These are phyloP conservation scores for Ascochyta pisi DNA, from an alignment of 2,329 filamentous ascomycete species.

Conservation along the genomic window DNA sequence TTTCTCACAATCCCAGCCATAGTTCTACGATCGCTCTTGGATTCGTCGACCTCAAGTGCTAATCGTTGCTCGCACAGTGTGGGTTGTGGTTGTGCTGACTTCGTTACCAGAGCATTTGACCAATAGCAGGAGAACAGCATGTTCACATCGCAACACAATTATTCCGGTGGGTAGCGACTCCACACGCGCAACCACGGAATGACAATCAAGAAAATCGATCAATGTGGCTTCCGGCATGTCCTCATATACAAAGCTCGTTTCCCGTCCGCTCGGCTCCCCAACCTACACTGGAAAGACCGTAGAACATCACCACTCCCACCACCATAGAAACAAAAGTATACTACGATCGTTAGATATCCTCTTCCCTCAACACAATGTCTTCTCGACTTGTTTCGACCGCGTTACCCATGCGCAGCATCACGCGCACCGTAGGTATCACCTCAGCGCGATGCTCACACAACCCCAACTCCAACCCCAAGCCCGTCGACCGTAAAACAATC, in stretches of 20 bases:
- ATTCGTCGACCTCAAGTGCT: neutral
- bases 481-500: neutral
- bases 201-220: neutral
- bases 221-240: neutral
- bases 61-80: neutral
- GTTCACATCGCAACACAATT: neutral
- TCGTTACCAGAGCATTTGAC: neutral
- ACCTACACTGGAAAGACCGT: neutral
- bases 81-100: neutral
- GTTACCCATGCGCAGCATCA: neutral
- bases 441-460: neutral
- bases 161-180: neutral
- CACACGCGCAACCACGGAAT: neutral
- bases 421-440: neutral
- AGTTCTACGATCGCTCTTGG: neutral
- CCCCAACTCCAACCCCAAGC: neutral
- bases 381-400: neutral
- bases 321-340: neutral
- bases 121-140: neutral
- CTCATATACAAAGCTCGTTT: neutral
- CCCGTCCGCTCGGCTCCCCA: conserved; percentile 13
- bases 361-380: neutral
- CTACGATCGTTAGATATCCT: neutral
- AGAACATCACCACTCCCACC: neutral
- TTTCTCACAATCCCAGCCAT: conserved; percentile 9